These are phyloP conservation scores for Fusarium acutatum DNA, from an alignment of 2,329 filamentous ascomycete genomes.

Conservation along the genomic window DNA sequence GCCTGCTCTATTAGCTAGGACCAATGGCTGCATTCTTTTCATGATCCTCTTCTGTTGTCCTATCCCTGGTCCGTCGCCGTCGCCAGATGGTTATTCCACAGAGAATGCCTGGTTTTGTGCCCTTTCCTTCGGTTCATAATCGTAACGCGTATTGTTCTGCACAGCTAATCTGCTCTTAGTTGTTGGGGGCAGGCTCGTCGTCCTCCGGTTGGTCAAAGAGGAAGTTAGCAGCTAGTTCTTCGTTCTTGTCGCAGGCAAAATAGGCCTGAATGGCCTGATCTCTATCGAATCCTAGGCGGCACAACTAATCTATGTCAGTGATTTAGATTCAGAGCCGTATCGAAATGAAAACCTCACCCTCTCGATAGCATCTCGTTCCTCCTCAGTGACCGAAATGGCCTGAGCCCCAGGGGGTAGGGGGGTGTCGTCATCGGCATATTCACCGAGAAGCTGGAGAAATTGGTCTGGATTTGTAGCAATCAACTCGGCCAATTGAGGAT, in stretches of 20 bases:
- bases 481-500: conserved; percentile 91
- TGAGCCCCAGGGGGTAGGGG: conserved; percentile 88
- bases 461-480: conserved; percentile 93
- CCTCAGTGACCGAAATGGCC: conserved; percentile 90
- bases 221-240: conserved; percentile 97
- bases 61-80: conserved; percentile 3
- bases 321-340: conserved; percentile 42
- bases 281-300: conserved; percentile 89
- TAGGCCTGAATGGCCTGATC: conserved; percentile 97
- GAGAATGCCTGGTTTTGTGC: conserved; percentile 34
- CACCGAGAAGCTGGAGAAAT: conserved; percentile 88
- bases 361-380: conserved; percentile 97
- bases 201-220: conserved; percentile 97
- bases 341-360: conserved; percentile 66
- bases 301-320: conserved; percentile 67
- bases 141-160: conserved; percentile 38
- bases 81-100: conserved; percentile 29
- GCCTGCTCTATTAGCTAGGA: not conserved
- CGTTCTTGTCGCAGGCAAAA: conserved; percentile 99
- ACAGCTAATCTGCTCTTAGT: conserved; percentile 38
- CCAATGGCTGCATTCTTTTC: not conserved
- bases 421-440: conserved; percentile 85
- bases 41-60: not conserved
- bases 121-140: conserved; percentile 40
- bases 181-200: conserved; percentile 65